These are phyloP conservation scores for Malus hybrid DNA, from an alignment of 331 rosid species.

Conservation along the genomic window DNA sequence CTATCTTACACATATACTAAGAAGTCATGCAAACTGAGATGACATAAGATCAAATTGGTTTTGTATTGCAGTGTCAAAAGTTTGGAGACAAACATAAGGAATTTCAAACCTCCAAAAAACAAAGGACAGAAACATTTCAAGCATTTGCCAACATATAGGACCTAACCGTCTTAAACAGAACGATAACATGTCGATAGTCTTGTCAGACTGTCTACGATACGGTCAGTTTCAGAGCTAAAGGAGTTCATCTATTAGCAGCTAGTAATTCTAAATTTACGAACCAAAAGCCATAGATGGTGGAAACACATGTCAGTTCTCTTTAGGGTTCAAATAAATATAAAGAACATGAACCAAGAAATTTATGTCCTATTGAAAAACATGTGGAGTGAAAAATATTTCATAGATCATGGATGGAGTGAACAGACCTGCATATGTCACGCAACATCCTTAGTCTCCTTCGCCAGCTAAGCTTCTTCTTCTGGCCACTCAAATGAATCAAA, in stretches of 20 bases:
- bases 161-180: background rate
- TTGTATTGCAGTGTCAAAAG: background rate
- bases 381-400: conserved; percentile 7
- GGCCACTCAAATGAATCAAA: conserved; percentile 87
- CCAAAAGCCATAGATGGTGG: background rate
- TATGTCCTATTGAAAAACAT: background rate
- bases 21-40: background rate
- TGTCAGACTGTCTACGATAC: background rate
- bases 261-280: background rate
- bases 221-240: background rate
- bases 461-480: conserved; percentile 90
- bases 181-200: background rate
- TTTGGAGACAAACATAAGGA: background rate
- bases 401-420: conserved; percentile 10
- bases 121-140: background rate
- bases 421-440: conserved; percentile 89
- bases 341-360: background rate
- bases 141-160: background rate
- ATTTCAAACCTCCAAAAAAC: background rate
- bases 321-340: no score
- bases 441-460: conserved; percentile 76
- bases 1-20: background rate
- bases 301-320: background rate
- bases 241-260: background rate
- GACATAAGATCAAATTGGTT: background rate